Conservation (phyloP, 768 basidiomycete genomes). For the Naganishia friedmannii region DNA sequence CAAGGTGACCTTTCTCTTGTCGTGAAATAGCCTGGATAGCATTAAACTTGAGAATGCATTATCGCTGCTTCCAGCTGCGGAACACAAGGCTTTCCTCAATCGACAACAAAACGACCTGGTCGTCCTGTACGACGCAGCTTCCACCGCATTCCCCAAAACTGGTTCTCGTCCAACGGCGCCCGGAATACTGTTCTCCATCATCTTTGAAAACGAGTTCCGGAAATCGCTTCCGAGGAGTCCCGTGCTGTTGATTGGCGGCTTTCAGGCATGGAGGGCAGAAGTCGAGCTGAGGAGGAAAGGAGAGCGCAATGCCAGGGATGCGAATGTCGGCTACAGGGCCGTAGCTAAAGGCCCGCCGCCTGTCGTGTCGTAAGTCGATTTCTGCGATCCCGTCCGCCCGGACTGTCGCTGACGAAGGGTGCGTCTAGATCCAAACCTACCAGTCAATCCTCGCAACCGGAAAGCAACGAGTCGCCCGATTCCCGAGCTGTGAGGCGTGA, state of each 20-base stretch:
- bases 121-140: constrained; percentile 69
- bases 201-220: constrained; percentile 68
- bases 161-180: constrained; percentile 59
- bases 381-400: not conserved
- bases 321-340: constrained; percentile 7
- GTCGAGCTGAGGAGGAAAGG: constrained; percentile 53
- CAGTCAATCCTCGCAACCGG: not conserved
- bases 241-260: constrained; percentile 77
- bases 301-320: not conserved
- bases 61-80: constrained; percentile 65
- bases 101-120: constrained; percentile 86
- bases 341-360: constrained; percentile 23
- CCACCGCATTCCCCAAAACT: constrained; percentile 57
- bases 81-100: constrained; percentile 71
- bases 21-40: constrained; percentile 61
- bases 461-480: constrained; percentile 21
- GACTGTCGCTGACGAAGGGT: not conserved
- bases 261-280: constrained; percentile 70
- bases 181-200: constrained; percentile 63
- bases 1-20: too few species aligned
- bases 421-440: constrained; percentile 12
- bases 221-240: constrained; percentile 68
- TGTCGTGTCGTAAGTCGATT: constrained; percentile 16
- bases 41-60: constrained; percentile 71
- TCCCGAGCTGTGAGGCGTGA: constrained; percentile 40